phyloP scores from a whole-genome alignment of 2,329 filamentous ascomycete species.

The Sordariomycetes sp. region DNA sequence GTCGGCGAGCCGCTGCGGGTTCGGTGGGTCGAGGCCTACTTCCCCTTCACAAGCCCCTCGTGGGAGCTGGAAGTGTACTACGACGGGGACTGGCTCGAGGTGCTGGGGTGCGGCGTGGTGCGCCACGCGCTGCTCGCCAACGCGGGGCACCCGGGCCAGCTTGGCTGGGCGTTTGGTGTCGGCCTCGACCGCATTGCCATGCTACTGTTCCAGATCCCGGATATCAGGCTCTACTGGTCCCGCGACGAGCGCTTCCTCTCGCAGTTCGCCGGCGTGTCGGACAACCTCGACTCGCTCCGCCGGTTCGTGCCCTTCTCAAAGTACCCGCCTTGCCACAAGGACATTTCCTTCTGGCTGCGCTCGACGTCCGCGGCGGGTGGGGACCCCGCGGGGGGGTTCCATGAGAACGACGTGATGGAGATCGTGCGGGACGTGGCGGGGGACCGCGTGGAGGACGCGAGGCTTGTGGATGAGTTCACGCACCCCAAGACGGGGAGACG shows the following conservation, averaged over 20 bases:
- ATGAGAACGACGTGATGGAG: conserved; percentile 98
- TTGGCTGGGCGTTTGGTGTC: conserved; percentile 93
- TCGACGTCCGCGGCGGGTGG: conserved; percentile 32
- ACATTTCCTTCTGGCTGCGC: conserved; percentile 84
- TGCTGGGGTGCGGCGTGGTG: conserved; percentile 84
- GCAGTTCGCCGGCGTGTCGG: conserved; percentile 60
- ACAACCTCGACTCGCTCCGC: conserved; percentile 30
- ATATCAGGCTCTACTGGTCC: conserved; percentile 96
- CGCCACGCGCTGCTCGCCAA: conserved; percentile 70
- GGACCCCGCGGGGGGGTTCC: conserved; percentile 42
- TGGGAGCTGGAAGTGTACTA: conserved; percentile 97
- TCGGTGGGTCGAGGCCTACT: conserved; percentile 94
- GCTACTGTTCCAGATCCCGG: conserved; percentile 90
- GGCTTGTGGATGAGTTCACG: conserved; percentile 70
- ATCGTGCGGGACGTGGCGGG: conserved; percentile 73
- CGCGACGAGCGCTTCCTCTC: conserved; percentile 69
- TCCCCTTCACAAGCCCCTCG: conserved; percentile 89
- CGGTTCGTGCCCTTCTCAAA: conserved; percentile 84
- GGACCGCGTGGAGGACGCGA: conserved; percentile 78
- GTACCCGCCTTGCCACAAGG: conserved; percentile 78
- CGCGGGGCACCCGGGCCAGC: conserved; percentile 58
- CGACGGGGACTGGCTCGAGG: conserved; percentile 88
- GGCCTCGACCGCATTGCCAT: conserved; percentile 93
- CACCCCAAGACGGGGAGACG: conserved; percentile 74
- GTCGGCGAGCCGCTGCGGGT: conserved; percentile 64